phyloP scores from a whole-genome alignment of 176 grass and related monocot species.

The Cymbopogon citratus region DNA sequence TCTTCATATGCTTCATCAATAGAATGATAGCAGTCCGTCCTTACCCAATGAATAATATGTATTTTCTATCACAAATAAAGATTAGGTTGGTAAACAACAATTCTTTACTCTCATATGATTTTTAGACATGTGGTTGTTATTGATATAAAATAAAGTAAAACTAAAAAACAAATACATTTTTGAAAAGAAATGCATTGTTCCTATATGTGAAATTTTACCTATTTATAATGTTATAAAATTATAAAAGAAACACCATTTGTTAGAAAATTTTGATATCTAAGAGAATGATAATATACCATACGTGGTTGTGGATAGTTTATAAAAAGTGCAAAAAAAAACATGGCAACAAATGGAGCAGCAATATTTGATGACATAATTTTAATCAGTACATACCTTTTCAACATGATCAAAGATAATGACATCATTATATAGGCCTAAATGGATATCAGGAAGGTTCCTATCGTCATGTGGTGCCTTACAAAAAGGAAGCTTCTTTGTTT shows the following conservation, averaged over 20 bases:
- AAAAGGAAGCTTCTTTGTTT: conserved; percentile 93
- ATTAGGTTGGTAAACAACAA: neutral
- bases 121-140: neutral
- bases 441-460: conserved; percentile 76
- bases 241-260: neutral
- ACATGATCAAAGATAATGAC: conserved; percentile 84
- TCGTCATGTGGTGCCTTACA: conserved; percentile 65
- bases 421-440: conserved; percentile 88
- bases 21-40: conserved; percentile 50
- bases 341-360: too few relatives aligned
- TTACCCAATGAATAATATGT: conserved; percentile 88
- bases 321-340: too few relatives aligned
- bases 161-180: neutral
- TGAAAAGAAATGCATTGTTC: neutral
- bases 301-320: too few relatives aligned
- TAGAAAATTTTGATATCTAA: neutral
- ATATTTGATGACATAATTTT: too few relatives aligned
- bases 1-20: conserved; percentile 81
- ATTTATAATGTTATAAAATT: neutral
- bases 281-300: neutral
- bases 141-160: neutral
- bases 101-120: neutral
- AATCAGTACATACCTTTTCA: conserved; percentile 51
- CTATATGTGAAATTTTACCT: neutral
- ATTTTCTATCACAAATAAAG: conserved; percentile 56